Evolutionary conservation across 805 yeast species (phyloP).

Genomic region (Henningerozyma blattae): DNA sequence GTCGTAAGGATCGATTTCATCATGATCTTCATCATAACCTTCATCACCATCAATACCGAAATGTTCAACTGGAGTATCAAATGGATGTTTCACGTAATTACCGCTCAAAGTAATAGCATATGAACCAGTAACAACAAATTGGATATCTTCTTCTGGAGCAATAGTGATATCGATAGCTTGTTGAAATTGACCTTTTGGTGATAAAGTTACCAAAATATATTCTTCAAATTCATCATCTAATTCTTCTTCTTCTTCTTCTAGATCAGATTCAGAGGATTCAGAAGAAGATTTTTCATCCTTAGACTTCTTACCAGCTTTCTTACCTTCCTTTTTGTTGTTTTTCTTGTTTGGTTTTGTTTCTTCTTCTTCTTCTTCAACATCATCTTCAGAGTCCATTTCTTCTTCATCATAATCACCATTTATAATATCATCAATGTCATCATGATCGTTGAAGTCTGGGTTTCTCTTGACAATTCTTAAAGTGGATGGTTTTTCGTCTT

Average conservation of each 20-base stretch:
- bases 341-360: conserved; percentile 34
- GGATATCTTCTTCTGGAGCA: conserved; percentile 86
- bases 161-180: conserved; percentile 85
- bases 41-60: conserved; percentile 38
- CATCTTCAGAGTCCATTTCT: conserved; percentile 34
- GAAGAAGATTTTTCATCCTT: conserved; percentile 36
- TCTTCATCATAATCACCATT: conserved; percentile 34
- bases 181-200: conserved; percentile 77
- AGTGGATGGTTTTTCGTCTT: conserved; percentile 77
- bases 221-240: conserved; percentile 74
- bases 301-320: conserved; percentile 12
- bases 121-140: conserved; percentile 91
- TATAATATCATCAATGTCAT: conserved; percentile 31
- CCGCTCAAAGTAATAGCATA: conserved; percentile 88
- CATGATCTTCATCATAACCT: conserved; percentile 16
- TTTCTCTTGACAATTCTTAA: conserved; percentile 74
- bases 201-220: conserved; percentile 75
- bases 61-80: conserved; percentile 37
- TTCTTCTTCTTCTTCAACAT: conserved; percentile 30
- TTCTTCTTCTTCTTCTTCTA: conserved; percentile 44
- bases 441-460: conserved; percentile 37
- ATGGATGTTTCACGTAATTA: conserved; percentile 94
- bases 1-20: conserved; percentile 50
- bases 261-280: conserved; percentile 38
- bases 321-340: conserved; percentile 32